Base-by-base conservation (phyloP, 208 protist genomes). In the Leishmania mexicana region DNA sequence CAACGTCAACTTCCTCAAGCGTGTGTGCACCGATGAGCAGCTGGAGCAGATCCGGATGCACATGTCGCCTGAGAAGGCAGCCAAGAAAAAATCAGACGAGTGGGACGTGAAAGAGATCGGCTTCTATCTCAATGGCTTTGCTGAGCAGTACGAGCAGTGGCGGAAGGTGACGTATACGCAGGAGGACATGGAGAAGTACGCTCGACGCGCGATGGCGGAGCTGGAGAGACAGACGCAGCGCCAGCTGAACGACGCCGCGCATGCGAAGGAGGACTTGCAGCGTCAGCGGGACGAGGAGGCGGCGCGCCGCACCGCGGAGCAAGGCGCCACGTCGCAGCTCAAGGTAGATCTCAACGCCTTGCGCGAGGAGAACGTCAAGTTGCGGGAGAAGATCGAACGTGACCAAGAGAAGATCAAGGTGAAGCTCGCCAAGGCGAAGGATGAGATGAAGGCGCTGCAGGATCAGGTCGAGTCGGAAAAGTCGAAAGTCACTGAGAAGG, bases 401-500 rank as follows among this genome's bases (percentile, higher is more conserved):
- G 95, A 98, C 76, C 93, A 97, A 78, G 95, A 98, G 80, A 96
- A 96, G 78, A 97, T 98, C 73, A 98, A 97, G 84, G 88, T 87
- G 17, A 97, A 96, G 85, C 83, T 98, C 24, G 82, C 83, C 45
- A 96, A 97, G 80, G 84, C 62, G 70, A 95, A 97, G 83, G 93
- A 95, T 54, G 93, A 97, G 83, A 87, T 87, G 74, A 94, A 94
- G 84, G 77, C 87, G 10, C 73, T 95, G 45, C 90, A 94, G 71
- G 94, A 97, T 72, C 87, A 97, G 83, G 64, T 96, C 17, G 93
- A 97, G 85, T 74, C 85, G 15, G 76, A 84, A 42, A 90, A 90
- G 62, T 74, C 81, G 8, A 77, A 87, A 57, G 76, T 92, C 15
- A 92, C 85, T 17, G 92, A 94, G 78, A 93, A 90, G 83, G 93